Evolutionary conservation across 2,329 filamentous ascomycete genomes (phyloP).

Genomic region (Talaromyces piceae): DNA sequence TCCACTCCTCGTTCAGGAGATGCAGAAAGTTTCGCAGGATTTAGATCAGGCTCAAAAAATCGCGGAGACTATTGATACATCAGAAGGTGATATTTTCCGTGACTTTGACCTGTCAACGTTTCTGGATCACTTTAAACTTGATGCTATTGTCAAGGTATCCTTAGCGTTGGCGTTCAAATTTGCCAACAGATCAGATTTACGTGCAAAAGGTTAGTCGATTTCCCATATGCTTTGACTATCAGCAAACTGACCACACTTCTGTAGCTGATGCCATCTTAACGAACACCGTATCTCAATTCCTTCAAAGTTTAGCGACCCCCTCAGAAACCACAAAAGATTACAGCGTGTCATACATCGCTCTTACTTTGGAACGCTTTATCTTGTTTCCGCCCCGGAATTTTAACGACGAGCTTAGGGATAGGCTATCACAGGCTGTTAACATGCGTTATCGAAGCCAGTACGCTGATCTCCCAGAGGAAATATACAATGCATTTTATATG

Average conservation of each 20-base stretch:
- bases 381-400: conserved; percentile 82
- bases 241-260: conserved; percentile 3
- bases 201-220: conserved; percentile 67
- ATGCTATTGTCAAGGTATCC: conserved; percentile 78
- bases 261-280: conserved; percentile 84
- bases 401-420: conserved; percentile 66
- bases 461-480: conserved; percentile 35
- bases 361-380: conserved; percentile 77
- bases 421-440: conserved; percentile 54
- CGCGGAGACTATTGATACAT: conserved; percentile 84
- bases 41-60: conserved; percentile 80
- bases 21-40: conserved; percentile 77
- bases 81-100: conserved; percentile 85
- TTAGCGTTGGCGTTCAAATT: conserved; percentile 83
- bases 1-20: conserved; percentile 70
- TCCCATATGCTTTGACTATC: not conserved
- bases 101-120: conserved; percentile 96
- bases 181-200: conserved; percentile 70
- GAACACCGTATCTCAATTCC: conserved; percentile 68
- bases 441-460: conserved; percentile 60
- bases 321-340: conserved; percentile 59
- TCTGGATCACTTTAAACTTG: conserved; percentile 91
- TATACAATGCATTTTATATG: conserved; percentile 39
- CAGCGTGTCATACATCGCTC: conserved; percentile 62
- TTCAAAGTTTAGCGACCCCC: conserved; percentile 65